These are phyloP conservation scores for Botrytis paeoniae DNA, from an alignment of 2,329 filamentous ascomycete species.

Conservation along the genomic window DNA sequence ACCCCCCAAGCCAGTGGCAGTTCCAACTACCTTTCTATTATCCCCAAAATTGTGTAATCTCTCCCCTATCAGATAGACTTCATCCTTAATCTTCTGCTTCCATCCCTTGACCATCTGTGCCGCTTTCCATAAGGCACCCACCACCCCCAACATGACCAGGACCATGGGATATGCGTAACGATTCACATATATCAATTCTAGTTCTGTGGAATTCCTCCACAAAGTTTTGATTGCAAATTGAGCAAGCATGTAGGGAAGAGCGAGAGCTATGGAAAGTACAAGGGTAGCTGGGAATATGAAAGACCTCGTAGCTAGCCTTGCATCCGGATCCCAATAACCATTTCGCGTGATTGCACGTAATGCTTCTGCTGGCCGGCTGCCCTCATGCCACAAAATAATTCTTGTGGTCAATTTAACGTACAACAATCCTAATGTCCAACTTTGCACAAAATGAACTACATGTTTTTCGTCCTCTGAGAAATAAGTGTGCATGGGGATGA, in stretches of 20 bases:
- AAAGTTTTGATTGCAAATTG: constrained; percentile 46
- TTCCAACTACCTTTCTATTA: constrained; percentile 27
- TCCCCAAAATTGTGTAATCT: constrained; percentile 88
- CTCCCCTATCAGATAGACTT: constrained; percentile 95
- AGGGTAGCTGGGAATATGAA: constrained; percentile 75
- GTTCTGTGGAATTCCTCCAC: constrained; percentile 31
- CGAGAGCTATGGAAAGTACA: constrained; percentile 60
- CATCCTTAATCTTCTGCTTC: constrained; percentile 81
- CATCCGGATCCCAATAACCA: constrained; percentile 77
- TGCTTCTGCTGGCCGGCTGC: constrained; percentile 69
- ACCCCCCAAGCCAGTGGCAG: neutral
- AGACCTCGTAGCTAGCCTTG: constrained; percentile 74
- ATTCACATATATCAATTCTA: constrained; percentile 43
- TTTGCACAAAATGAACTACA: constrained; percentile 82
- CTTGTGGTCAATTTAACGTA: constrained; percentile 79
- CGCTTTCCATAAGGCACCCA: constrained; percentile 53
- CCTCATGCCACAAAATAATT: constrained; percentile 64
- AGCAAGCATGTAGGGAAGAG: constrained; percentile 61
- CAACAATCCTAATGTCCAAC: constrained; percentile 89
- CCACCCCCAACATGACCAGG: constrained; percentile 37
- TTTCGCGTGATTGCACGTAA: constrained; percentile 69
- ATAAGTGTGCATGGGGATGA: constrained; percentile 63
- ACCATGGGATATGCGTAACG: constrained; percentile 72
- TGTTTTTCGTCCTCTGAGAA: constrained; percentile 48
- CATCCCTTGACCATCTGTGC: constrained; percentile 66